Conservation (phyloP, 345 rosid genomes). For the Carallia pectinifolia region DNA sequence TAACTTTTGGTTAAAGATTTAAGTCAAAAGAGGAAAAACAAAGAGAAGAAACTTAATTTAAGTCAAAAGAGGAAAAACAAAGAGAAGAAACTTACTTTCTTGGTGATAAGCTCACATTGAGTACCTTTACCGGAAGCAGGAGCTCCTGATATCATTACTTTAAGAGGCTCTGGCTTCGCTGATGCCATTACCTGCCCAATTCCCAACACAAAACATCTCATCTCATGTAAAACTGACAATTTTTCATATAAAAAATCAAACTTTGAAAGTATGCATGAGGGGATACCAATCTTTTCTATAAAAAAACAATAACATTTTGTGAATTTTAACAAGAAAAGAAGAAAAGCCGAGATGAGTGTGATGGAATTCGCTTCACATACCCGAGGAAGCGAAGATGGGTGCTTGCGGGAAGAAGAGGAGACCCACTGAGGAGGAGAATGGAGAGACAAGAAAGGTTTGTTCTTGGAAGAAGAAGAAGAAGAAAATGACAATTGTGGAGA, state of each 20-base stretch:
- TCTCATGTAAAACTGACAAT: not conserved
- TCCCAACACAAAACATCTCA: not conserved
- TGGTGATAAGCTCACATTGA: conserved; percentile 90
- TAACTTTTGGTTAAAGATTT: not conserved
- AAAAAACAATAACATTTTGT: too few relatives aligned
- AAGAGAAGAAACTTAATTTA: conserved; percentile 46
- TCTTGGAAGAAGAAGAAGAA: not conserved
- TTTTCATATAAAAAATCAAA: not conserved
- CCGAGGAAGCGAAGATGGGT: too few relatives aligned
- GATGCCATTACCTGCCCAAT: conserved; percentile 31
- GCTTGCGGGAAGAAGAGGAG: not conserved
- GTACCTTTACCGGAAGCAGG: conserved; percentile 99
- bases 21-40: not conserved
- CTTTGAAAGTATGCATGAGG: not conserved
- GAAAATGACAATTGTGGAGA: conserved; percentile 10
- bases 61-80: not conserved
- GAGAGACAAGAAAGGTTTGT: conserved; percentile 4
- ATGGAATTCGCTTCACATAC: too few relatives aligned
- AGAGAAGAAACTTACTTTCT: conserved; percentile 50
- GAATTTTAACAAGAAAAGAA: too few relatives aligned
- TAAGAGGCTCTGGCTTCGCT: conserved; percentile 53
- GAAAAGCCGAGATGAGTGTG: too few relatives aligned
- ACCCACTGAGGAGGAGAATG: not conserved
- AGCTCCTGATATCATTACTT: conserved; percentile 89
- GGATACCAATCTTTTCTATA: not conserved